Evolutionary conservation across 2,329 filamentous ascomycete genomes (phyloP).

Genomic region (Fusarium sp.): DNA sequence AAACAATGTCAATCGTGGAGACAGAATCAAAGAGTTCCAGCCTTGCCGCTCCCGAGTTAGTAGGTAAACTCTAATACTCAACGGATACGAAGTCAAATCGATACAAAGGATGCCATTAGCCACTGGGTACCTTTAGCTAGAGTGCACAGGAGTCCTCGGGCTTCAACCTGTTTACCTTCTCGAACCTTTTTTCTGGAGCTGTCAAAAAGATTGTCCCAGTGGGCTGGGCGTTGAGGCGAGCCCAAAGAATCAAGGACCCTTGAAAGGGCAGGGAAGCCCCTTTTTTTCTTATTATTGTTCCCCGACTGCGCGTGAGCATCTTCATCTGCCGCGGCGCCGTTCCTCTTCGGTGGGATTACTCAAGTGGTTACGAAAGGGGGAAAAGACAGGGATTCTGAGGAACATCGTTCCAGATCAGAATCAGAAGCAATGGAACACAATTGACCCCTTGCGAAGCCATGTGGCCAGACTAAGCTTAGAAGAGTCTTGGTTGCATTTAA

Average conservation of each 20-base stretch:
- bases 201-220: conserved; percentile 16
- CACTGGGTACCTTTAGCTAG: background rate
- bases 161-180: conserved; percentile 2
- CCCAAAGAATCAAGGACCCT: conserved; percentile 16
- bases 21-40: conserved; percentile 1
- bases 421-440: conserved; percentile 29
- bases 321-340: conserved; percentile 30
- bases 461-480: conserved; percentile 26
- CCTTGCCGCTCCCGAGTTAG: conserved; percentile 31
- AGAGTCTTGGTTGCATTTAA: background rate
- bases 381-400: conserved; percentile 20
- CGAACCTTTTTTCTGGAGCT: conserved; percentile 16
- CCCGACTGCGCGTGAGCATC: conserved; percentile 31
- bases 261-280: conserved; percentile 30
- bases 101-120: background rate
- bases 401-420: conserved; percentile 33
- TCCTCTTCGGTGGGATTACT: conserved; percentile 21
- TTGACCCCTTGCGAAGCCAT: conserved; percentile 36
- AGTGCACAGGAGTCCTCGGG: background rate
- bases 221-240: conserved; percentile 37
- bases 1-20: conserved; percentile 5
- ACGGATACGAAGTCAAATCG: background rate
- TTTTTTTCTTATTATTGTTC: conserved; percentile 14
- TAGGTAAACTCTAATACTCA: conserved; percentile 20
- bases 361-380: conserved; percentile 31